Percentiles rank a stretch among this genome's conserved stretches.
Conservation (phyloP, 805 yeast species). For the Wickerhamiella allomyrinae region DNA sequence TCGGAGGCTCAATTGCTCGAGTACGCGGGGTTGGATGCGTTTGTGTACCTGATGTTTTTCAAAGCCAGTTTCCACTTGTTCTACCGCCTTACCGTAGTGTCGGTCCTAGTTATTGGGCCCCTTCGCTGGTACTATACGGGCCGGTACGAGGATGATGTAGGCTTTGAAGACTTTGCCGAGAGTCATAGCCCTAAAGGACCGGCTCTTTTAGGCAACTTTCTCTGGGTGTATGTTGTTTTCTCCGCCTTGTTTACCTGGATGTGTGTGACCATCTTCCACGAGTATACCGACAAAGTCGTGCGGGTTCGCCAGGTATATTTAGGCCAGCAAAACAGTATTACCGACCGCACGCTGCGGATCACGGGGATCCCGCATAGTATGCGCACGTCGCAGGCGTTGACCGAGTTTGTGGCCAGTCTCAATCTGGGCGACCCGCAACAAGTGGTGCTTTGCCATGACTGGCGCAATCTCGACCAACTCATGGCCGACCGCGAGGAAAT, state of each 20-base stretch:
- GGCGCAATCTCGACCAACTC: conserved; percentile 59
- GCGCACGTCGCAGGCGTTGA: conserved; percentile 55
- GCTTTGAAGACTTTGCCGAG: not conserved
- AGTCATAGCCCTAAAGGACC: conserved; percentile 3
- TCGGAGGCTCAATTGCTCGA: conserved; percentile 67
- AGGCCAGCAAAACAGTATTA: conserved; percentile 75
- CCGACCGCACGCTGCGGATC: conserved; percentile 78
- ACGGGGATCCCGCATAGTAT: conserved; percentile 80
- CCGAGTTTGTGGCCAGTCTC: conserved; percentile 59
- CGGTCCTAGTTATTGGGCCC: conserved; percentile 68
- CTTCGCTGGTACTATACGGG: conserved; percentile 76
- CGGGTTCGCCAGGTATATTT: conserved; percentile 63
- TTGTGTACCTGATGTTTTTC: conserved; percentile 80
- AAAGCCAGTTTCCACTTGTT: conserved; percentile 69
- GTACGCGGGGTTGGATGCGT: conserved; percentile 89
- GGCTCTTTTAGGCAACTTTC: conserved; percentile 27
- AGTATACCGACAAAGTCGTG: conserved; percentile 55
- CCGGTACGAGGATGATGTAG: conserved; percentile 38
- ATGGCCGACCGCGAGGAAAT: conserved; percentile 44
- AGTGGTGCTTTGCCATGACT: conserved; percentile 71
- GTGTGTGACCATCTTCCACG: conserved; percentile 30
- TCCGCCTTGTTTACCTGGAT: conserved; percentile 75
- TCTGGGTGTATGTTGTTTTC: conserved; percentile 79
- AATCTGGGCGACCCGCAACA: conserved; percentile 69
- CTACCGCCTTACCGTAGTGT: conserved; percentile 49